phyloP scores from a whole-genome alignment of 139 green algal genomes.

The Coelastrella sp. region DNA sequence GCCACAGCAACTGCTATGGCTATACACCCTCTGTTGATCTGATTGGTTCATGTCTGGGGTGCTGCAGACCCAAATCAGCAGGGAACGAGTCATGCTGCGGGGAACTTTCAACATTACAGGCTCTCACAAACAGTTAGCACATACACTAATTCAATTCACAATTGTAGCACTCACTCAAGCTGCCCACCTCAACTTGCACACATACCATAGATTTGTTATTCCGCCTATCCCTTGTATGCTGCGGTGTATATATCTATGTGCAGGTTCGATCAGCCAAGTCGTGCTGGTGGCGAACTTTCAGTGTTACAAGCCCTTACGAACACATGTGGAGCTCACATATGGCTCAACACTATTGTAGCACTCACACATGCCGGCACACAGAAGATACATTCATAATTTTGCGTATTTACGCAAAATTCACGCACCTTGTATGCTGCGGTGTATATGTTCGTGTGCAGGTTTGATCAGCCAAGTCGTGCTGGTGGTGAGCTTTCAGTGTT shows the following conservation, averaged over 20 bases:
- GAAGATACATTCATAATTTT: too few species aligned
- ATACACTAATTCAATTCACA: constrained; percentile 71
- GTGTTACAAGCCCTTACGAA: constrained; percentile 51
- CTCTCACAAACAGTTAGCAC: constrained; percentile 43
- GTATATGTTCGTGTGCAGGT: neutral
- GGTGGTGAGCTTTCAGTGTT: constrained; percentile 57
- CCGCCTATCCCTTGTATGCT: neutral
- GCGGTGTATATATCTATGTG: neutral
- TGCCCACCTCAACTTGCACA: too few species aligned
- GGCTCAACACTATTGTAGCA: constrained; percentile 74
- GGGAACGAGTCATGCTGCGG: neutral
- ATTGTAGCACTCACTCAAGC: constrained; percentile 70
- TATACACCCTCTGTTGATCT: too few species aligned
- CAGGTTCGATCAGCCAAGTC: constrained; percentile 36
- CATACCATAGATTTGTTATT: too few species aligned
- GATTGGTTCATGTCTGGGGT: neutral
- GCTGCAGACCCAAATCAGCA: neutral
- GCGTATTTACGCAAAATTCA: too few species aligned
- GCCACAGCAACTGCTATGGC: too few species aligned
- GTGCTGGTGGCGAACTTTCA: constrained; percentile 48
- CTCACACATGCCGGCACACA: constrained; percentile 57
- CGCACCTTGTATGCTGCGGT: neutral
- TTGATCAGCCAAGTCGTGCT: constrained; percentile 26
- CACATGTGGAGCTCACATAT: constrained; percentile 57
- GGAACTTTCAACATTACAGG: constrained; percentile 53